Base-by-base conservation (phyloP, 1,284 basidiomycete genomes). In the Fomitiporia mediterranea region DNA sequence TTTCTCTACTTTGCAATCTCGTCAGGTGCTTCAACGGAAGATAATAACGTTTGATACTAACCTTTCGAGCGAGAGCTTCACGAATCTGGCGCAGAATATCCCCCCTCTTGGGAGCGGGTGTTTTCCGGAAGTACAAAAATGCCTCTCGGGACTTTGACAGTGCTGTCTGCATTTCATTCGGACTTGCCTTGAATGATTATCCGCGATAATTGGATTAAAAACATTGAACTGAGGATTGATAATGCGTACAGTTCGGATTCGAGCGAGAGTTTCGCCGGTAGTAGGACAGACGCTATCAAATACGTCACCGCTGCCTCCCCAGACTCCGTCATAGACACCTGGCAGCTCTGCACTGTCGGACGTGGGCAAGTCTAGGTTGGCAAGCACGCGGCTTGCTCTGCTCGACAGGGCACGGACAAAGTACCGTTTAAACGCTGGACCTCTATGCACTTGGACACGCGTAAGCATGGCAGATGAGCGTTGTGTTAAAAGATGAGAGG, bases 51-150 rank as follows among this genome's bases (percentile, higher is more conserved):
- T 7, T 34, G 40, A 37, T 30, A 37, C 69, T 48, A 53, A 89
- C 90, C 80, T 94, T 93, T 46, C 74, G 75, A 17, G 84, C 79
- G n/a, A 97, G 77, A 8, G 86, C 90, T 64, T 88, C 83, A 57
- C 94, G 78, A 62, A 98, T 89, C 70, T 97, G 91, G 61, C 94
- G 78, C 57, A 98, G 70, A 30, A 98, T 80, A 61, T 96, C 91
- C 13, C 95, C 95, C 52, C 95, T 77, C 51, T 82, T 83, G 0
- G 95, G 94, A 6, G 91, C 92, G 54, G 95, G 93, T 42, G 95
- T 76, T 60, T 75, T 78, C 68, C 92, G 79, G 68, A 96, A 86
- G 47, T 73, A 65, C 23, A 73, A 71, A 65, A 86, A 88, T 4
- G 94, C 94, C 52, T 89, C 82, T 37, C 84, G 76, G 7, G 86